A percentile compares a stretch with the other conserved stretches of the same genome.
Evolutionary conservation across 495 filamentous ascomycete species (phyloP).

Genomic region (Penicillium soppii): DNA sequence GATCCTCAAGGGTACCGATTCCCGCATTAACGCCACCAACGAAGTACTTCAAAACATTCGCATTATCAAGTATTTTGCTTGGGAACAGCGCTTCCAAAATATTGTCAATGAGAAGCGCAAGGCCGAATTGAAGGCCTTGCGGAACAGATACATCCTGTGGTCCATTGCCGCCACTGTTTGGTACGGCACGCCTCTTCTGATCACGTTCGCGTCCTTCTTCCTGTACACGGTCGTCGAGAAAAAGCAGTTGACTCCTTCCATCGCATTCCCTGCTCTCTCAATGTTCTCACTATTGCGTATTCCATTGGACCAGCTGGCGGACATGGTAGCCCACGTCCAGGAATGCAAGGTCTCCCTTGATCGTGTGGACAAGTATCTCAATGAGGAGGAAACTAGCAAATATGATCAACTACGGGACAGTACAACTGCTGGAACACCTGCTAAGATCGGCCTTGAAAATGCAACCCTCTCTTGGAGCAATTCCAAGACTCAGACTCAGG

Average conservation of each 20-base stretch:
- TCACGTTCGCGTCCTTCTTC: constrained; percentile 94
- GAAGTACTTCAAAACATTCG: constrained; percentile 97
- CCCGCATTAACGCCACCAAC: constrained; percentile 94
- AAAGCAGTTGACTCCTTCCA: constrained; percentile 84
- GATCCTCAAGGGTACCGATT: constrained; percentile 93
- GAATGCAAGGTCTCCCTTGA: constrained; percentile 97
- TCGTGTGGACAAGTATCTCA: constrained; percentile 92
- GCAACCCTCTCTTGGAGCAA: constrained; percentile 89
- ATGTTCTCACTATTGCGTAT: constrained; percentile 94
- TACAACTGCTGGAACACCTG: constrained; percentile 58
- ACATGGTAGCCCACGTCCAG: constrained; percentile 98
- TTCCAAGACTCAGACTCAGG: constrained; percentile 33
- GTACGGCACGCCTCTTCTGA: constrained; percentile 93
- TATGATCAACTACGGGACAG: constrained; percentile 76
- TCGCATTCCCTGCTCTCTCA: constrained; percentile 95
- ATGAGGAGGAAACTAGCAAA: constrained; percentile 95
- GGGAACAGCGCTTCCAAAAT: constrained; percentile 88
- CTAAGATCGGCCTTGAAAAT: constrained; percentile 77
- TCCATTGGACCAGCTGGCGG: constrained; percentile 92
- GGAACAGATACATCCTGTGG: constrained; percentile 86
- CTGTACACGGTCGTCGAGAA: constrained; percentile 89
- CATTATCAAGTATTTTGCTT: constrained; percentile 99
- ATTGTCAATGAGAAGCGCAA: constrained; percentile 85
- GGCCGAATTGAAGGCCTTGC: constrained; percentile 73
- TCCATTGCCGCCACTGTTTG: constrained; percentile 87